Evolutionary conservation across 805 yeast species (phyloP).

Genomic region (Zygosaccharomyces gambellarensis): DNA sequence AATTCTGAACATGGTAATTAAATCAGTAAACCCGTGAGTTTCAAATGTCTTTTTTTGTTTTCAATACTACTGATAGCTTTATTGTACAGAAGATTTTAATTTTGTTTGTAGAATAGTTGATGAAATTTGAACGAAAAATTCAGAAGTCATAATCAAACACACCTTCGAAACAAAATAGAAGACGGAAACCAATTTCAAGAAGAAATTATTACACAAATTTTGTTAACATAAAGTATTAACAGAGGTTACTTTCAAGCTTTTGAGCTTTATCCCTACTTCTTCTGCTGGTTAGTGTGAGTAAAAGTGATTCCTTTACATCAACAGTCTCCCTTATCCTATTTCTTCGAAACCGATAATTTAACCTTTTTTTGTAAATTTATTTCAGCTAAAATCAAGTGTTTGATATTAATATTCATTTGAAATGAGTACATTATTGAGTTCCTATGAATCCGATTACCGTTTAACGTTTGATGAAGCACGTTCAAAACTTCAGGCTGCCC

Average conservation of each 20-base stretch:
- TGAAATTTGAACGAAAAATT: not conserved
- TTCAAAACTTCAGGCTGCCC: slow-evolving; percentile 16
- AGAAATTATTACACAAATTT: not conserved
- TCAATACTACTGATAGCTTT: not conserved
- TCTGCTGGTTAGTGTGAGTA: not conserved
- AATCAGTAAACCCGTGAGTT: not conserved
- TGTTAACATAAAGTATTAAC: too few relatives aligned
- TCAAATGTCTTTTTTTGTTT: not conserved
- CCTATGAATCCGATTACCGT: slow-evolving; percentile 39
- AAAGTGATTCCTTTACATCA: not conserved
- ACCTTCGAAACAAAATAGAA: not conserved
- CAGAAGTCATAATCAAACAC: not conserved
- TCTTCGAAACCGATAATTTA: not conserved
- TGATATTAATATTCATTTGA: not conserved
- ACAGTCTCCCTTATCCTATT: not conserved
- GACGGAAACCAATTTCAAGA: too few relatives aligned
- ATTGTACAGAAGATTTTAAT: not conserved
- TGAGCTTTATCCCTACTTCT: not conserved
- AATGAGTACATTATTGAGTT: slow-evolving; percentile 28
- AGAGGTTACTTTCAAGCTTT: too few relatives aligned
- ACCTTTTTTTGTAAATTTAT: not conserved
- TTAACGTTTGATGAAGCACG: slow-evolving; percentile 29
- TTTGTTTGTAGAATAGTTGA: not conserved
- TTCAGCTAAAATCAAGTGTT: not conserved
- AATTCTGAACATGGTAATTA: not conserved